phyloP scores from a whole-genome alignment of 257 asterid genomes.

The Marsdenia floribunda region DNA sequence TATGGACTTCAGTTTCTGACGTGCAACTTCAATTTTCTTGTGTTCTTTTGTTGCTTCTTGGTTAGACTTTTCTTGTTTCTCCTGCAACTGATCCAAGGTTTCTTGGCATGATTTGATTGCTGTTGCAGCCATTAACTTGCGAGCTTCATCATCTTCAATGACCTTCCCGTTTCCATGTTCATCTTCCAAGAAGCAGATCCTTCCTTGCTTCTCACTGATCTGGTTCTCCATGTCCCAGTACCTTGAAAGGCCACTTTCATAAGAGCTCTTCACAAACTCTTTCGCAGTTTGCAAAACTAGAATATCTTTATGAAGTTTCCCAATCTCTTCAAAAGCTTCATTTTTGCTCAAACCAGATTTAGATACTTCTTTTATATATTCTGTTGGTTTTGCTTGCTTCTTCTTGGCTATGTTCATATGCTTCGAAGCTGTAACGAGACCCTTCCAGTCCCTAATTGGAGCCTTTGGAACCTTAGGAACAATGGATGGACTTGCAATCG shows the following conservation, averaged over 20 bases:
- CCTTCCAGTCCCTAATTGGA: slow-evolving; percentile 41
- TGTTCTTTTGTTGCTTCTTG: slow-evolving; percentile 47
- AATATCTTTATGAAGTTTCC: slow-evolving; percentile 73
- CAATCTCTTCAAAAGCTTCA: slow-evolving; percentile 69
- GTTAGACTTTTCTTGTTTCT: slow-evolving; percentile 47
- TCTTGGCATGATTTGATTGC: slow-evolving; percentile 77
- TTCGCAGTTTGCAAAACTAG: slow-evolving; percentile 62
- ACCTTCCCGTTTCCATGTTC: slow-evolving; percentile 51
- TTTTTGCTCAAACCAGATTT: slow-evolving; percentile 47
- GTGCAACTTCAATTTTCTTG: slow-evolving; percentile 55
- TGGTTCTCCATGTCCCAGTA: slow-evolving; percentile 73
- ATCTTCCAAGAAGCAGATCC: slow-evolving; percentile 54
- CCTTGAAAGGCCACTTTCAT: slow-evolving; percentile 61
- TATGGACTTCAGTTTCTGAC: slow-evolving; percentile 38
- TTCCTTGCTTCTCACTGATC: slow-evolving; percentile 67
- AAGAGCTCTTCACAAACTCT: slow-evolving; percentile 86
- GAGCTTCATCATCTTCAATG: slow-evolving; percentile 73
- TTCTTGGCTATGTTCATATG: slow-evolving; percentile 34
- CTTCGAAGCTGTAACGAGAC: slow-evolving; percentile 52
- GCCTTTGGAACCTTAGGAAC: slow-evolving; percentile 64
- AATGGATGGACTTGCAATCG: slow-evolving; percentile 18
- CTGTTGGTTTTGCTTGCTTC: slow-evolving; percentile 21
- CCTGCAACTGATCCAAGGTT: slow-evolving; percentile 54
- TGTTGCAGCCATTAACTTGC: slow-evolving; percentile 76
- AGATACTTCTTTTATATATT: slow-evolving; percentile 18